These are phyloP conservation scores for Xerocomus tenax DNA, from an alignment of 1,284 basidiomycete species.

Conservation along the genomic window DNA sequence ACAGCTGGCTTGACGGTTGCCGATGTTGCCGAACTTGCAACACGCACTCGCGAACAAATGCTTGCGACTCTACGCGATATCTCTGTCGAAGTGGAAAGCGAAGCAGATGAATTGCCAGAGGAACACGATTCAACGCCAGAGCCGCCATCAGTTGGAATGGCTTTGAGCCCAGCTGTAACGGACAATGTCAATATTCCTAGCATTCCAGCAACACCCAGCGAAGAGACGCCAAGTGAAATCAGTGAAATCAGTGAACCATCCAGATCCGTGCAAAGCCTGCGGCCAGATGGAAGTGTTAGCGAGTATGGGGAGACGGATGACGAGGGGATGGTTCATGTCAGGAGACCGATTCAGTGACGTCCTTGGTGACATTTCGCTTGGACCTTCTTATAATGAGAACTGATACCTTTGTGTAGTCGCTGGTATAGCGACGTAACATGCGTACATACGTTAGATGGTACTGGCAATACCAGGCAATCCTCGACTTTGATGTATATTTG, in stretches of 20 bases:
- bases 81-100: constrained; percentile 40
- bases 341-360: constrained; percentile 38
- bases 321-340: constrained; percentile 70
- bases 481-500: neutral
- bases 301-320: constrained; percentile 70
- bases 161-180: neutral
- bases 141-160: constrained; percentile 2
- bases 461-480: constrained; percentile 6
- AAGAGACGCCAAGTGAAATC: constrained; percentile 26
- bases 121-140: constrained; percentile 14
- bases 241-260: constrained; percentile 24
- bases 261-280: constrained; percentile 28
- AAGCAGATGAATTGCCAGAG: constrained; percentile 15
- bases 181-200: constrained; percentile 7
- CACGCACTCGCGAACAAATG: constrained; percentile 66
- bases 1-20: constrained; percentile 60
- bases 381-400: neutral
- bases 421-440: constrained; percentile 10
- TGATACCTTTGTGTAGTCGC: constrained; percentile 24
- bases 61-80: constrained; percentile 59
- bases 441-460: constrained; percentile 9
- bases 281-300: constrained; percentile 34
- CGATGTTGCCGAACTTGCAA: constrained; percentile 58
- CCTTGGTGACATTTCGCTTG: constrained; percentile 7
- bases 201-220: constrained; percentile 19